Conservation (phyloP, 2,329 filamentous ascomycete genomes). For the Colletotrichum cuscutae region DNA sequence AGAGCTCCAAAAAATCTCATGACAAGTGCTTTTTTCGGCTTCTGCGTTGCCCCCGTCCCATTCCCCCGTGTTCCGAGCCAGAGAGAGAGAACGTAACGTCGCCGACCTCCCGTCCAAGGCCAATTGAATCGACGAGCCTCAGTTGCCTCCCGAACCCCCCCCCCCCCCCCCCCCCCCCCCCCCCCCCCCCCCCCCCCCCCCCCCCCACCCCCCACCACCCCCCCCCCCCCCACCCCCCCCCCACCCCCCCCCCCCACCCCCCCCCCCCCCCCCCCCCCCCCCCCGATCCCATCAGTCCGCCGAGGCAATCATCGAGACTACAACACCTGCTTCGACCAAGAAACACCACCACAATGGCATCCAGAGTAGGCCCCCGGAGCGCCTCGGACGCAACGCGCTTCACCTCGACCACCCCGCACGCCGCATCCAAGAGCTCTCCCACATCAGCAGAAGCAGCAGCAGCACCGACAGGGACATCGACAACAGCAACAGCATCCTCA, state of each 20-base stretch:
- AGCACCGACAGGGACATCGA: slow-evolving; percentile 35
- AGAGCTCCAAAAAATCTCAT: slow-evolving; percentile 30
- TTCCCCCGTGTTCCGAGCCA: slow-evolving; percentile 8
- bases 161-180: no score
- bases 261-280: no score
- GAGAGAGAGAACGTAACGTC: neutral
- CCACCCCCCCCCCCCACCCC: no score
- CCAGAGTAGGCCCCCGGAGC: slow-evolving; percentile 68
- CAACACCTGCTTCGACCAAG: no score
- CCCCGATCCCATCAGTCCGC: neutral
- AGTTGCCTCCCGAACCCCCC: no score
- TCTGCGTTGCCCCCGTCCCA: neutral
- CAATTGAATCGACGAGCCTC: neutral
- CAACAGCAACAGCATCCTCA: slow-evolving; percentile 31
- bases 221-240: no score
- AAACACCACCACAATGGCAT: slow-evolving; percentile 46
- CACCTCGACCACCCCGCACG: slow-evolving; percentile 67
- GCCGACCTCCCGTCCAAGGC: neutral
- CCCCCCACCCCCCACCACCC: no score
- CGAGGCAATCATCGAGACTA: neutral
- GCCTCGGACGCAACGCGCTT: slow-evolving; percentile 84
- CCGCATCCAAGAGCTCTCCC: slow-evolving; percentile 67
- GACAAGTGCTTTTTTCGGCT: slow-evolving; percentile 1
- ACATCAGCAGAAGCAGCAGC: slow-evolving; percentile 42
- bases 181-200: no score